phyloP scores from a whole-genome alignment of 306 rosid species.

The Purshia tridentata region DNA sequence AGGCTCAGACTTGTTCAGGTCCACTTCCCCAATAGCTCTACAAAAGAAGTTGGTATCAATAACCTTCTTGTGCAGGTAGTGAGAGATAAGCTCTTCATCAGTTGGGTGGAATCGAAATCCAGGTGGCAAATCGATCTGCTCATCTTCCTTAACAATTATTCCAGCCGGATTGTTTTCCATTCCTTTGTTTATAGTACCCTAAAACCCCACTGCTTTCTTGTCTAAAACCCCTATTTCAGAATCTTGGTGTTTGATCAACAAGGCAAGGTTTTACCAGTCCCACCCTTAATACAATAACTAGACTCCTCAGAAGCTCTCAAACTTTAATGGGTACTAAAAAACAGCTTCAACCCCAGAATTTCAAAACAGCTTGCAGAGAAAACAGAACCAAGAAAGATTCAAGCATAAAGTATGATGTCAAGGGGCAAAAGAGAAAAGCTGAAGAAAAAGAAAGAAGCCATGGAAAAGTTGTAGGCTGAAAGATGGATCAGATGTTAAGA shows the following conservation, averaged over 20 bases:
- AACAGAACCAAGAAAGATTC: slow-evolving; percentile 33
- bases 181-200: not conserved
- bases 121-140: slow-evolving; percentile 67
- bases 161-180: slow-evolving; percentile 52
- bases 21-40: slow-evolving; percentile 88
- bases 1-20: slow-evolving; percentile 94
- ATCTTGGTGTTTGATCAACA: not conserved
- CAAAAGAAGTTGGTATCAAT: slow-evolving; percentile 52
- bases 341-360: slow-evolving; percentile 16
- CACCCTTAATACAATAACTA: not conserved
- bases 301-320: not conserved
- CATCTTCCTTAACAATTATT: slow-evolving; percentile 34
- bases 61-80: slow-evolving; percentile 68
- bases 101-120: slow-evolving; percentile 96
- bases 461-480: slow-evolving; percentile 28
- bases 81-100: slow-evolving; percentile 94
- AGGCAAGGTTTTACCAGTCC: not conserved
- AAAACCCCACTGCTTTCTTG: slow-evolving; percentile 17
- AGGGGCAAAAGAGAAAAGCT: slow-evolving; percentile 30
- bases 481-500: slow-evolving; percentile 30
- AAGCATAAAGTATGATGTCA: slow-evolving; percentile 7
- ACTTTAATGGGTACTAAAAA: slow-evolving; percentile 14
- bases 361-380: not conserved
- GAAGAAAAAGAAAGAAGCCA: slow-evolving; percentile 29
- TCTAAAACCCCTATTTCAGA: not conserved